Evolutionary conservation across 371 early-diverging fungal genomes (phyloP), one percentile per base, ranked within the genome.

Genomic region (Paramicrosporidium saccamoebae): DNA sequence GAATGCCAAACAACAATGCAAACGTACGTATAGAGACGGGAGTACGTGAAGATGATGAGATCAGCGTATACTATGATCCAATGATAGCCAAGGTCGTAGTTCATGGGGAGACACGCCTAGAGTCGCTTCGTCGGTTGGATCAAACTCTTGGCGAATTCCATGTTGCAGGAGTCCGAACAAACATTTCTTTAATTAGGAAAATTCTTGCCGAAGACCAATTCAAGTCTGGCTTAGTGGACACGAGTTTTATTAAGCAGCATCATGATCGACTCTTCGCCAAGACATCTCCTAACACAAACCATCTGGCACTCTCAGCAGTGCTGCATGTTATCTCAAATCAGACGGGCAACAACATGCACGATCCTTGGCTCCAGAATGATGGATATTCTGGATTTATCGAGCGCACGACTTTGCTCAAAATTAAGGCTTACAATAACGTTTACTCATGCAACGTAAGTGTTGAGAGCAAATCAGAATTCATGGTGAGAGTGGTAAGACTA

Each of bases 1-100:
- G 73, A n/a, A 37, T 41, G 5, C 64, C 71, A 10, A 35, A 40
- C 3, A 22, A 46, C 14, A 60, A 58, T 2, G 26, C 30, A 4
- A 52, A 45, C 21, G 52, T 78, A 20, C 66, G 82, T 13, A 39
- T 81, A 19, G 90, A 88, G 42, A 81, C 86, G 2, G 86, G 86
- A 18, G 81, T 84, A 24, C 41, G 64, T 11, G 53, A 75, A 37
- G 90, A 86, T 7, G 82, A 82, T 36, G 51, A 63, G 23, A 72
- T 88, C 35, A 64, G 62, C 15, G 78, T 88, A 0, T 61, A 82
- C 39, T 84, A 86, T 31, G 95, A 73, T 25, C 90, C 92, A 23
- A 90, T 92, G 81, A 88, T 92, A 20, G 71, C 84, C 22, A 90
- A 95, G 41, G 47, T 92, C 19, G 68, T 88, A 22, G 78, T 78